Evolutionary conservation across 208 protist species (phyloP).

Genomic region (Leishmania braziliensis): DNA sequence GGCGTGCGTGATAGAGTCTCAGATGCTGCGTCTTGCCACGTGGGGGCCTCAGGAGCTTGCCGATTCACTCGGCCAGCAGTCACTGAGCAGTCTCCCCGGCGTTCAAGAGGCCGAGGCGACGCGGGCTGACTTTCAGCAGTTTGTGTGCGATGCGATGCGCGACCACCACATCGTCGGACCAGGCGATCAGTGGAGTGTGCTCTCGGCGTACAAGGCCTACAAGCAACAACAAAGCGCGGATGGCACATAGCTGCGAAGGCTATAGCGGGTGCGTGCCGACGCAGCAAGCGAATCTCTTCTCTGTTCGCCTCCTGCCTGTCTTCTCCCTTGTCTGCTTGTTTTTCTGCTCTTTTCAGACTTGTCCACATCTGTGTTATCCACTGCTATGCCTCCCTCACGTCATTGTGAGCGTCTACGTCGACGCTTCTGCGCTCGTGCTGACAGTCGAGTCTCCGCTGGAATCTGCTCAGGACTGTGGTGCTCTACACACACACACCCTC

Average conservation of each 20-base stretch:
- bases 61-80: constrained; percentile 16
- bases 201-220: constrained; percentile 18
- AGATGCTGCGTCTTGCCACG: constrained; percentile 23
- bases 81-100: constrained; percentile 7
- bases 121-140: constrained; percentile 7
- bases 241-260: background rate
- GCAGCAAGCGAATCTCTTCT: too few relatives aligned
- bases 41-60: constrained; percentile 29
- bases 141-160: constrained; percentile 13
- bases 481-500: background rate
- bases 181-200: constrained; percentile 14
- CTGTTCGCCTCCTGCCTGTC: background rate
- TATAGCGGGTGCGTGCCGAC: background rate
- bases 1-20: constrained; percentile 21
- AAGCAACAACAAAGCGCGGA: background rate
- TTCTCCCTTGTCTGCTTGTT: background rate
- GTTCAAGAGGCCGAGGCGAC: background rate
- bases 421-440: background rate
- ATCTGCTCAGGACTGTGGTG: background rate
- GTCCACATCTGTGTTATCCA: background rate
- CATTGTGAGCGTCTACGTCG: background rate
- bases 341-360: background rate
- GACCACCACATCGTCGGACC: constrained; percentile 11
- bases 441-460: background rate
- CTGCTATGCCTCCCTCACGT: constrained; percentile 7